Evolutionary conservation across 2,329 filamentous ascomycete species (phyloP).

Genomic region (Pseudogymnoascus sp.): DNA sequence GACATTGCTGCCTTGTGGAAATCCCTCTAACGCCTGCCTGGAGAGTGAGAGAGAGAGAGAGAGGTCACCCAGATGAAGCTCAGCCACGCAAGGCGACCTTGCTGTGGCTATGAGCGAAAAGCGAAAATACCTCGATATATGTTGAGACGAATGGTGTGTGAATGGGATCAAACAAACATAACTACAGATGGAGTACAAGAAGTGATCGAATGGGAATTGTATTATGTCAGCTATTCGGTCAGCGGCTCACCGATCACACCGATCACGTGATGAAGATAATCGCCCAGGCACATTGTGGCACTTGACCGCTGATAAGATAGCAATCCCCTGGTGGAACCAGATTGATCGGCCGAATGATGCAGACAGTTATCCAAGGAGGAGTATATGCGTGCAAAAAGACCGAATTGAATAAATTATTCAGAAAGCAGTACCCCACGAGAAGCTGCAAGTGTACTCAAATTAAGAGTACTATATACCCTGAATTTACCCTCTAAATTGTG

Average conservation of each 20-base stretch:
- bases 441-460: not conserved
- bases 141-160: conserved; percentile 1
- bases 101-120: not conserved
- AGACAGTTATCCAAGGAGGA: not conserved
- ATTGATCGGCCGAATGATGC: not conserved
- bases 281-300: not conserved
- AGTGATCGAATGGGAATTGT: not conserved
- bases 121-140: conserved; percentile 1
- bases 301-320: conserved; percentile 2
- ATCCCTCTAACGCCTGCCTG: not conserved
- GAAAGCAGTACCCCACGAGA: not conserved
- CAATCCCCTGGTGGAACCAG: not conserved
- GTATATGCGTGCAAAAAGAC: not conserved
- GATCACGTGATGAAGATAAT: not conserved
- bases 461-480: not conserved
- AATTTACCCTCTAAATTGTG: conserved; percentile 4
- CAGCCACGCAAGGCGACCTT: conserved; percentile 1
- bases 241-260: not conserved
- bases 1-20: conserved; percentile 1
- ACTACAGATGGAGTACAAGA: not conserved
- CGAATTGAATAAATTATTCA: not conserved
- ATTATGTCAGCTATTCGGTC: not conserved
- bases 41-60: not conserved
- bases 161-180: conserved; percentile 2
- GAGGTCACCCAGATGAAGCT: not conserved